A percentile compares a stretch with the other conserved stretches of the same genome.
These are phyloP conservation scores for Trametes pubescens DNA, from an alignment of 1,284 basidiomycete species.

Conservation along the genomic window DNA sequence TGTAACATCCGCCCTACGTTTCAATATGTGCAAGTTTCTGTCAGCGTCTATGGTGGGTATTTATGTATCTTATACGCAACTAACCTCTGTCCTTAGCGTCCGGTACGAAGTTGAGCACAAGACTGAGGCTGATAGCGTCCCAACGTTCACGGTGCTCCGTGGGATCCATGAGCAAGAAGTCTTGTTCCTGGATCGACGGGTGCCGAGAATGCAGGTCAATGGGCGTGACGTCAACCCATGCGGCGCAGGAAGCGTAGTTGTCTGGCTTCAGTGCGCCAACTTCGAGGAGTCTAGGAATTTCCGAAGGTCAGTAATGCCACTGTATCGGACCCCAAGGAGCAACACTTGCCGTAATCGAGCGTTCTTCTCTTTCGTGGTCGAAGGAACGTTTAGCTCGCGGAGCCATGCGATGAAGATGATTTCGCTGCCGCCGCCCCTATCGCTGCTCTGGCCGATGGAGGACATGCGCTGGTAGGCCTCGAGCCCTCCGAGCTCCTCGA, in stretches of 20 bases:
- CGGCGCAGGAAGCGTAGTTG: slow-evolving; percentile 71
- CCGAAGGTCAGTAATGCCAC: not conserved
- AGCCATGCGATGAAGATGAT: slow-evolving; percentile 81
- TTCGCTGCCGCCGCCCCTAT: slow-evolving; percentile 87
- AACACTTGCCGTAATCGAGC: slow-evolving; percentile 51
- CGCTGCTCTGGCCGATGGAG: slow-evolving; percentile 76
- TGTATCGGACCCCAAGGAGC: not conserved
- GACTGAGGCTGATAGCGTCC: slow-evolving; percentile 83
- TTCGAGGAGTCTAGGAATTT: slow-evolving; percentile 72
- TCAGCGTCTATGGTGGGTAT: too few relatives aligned
- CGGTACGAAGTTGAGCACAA: slow-evolving; percentile 91
- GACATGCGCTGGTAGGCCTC: slow-evolving; percentile 85
- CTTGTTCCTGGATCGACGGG: slow-evolving; percentile 80
- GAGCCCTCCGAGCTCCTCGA: slow-evolving; percentile 76
- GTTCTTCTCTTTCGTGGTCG: slow-evolving; percentile 34
- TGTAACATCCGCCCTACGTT: slow-evolving; percentile 76
- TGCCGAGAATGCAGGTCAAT: slow-evolving; percentile 87
- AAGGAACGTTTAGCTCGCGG: slow-evolving; percentile 56
- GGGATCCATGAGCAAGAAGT: slow-evolving; percentile 74
- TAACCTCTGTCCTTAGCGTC: slow-evolving; percentile 77
- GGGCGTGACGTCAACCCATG: slow-evolving; percentile 78
- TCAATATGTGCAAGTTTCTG: slow-evolving; percentile 3
- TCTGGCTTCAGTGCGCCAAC: slow-evolving; percentile 87
- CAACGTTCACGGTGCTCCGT: slow-evolving; percentile 61
- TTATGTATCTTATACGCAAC: slow-evolving; percentile 22